These are phyloP conservation scores for Rosa chinensis DNA, from an alignment of 306 rosid genomes.

Conservation along the genomic window DNA sequence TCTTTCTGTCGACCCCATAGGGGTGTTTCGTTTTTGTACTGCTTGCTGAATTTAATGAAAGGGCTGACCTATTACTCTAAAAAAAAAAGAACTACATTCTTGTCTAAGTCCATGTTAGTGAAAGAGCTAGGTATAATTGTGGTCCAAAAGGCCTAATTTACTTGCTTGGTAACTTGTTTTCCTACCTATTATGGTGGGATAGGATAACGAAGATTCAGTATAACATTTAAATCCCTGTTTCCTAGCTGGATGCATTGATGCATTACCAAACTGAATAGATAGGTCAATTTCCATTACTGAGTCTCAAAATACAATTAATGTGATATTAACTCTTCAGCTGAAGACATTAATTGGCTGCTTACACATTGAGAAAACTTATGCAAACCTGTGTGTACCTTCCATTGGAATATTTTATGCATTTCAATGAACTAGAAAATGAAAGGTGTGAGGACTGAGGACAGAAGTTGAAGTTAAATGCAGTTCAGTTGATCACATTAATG, in stretches of 20 bases:
- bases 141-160: not conserved
- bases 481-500: constrained; percentile 14
- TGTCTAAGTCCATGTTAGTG: too few species aligned
- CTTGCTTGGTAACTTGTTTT: too few species aligned
- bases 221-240: not conserved
- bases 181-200: not conserved
- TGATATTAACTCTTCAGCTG: not conserved
- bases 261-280: not conserved
- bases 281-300: not conserved
- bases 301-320: not conserved
- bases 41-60: too few species aligned
- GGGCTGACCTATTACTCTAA: too few species aligned
- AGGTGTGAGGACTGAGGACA: not conserved
- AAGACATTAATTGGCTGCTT: constrained; percentile 2
- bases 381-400: not conserved
- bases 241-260: not conserved
- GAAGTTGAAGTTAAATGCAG: not conserved
- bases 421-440: not conserved
- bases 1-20: too few species aligned
- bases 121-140: not conserved
- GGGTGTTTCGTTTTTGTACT: too few species aligned
- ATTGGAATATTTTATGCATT: not conserved
- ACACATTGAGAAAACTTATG: not conserved
- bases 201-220: not conserved
- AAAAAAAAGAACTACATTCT: too few species aligned